Conservation (phyloP, 2,329 filamentous ascomycete genomes). For the Chrysoporthe puriensis region DNA sequence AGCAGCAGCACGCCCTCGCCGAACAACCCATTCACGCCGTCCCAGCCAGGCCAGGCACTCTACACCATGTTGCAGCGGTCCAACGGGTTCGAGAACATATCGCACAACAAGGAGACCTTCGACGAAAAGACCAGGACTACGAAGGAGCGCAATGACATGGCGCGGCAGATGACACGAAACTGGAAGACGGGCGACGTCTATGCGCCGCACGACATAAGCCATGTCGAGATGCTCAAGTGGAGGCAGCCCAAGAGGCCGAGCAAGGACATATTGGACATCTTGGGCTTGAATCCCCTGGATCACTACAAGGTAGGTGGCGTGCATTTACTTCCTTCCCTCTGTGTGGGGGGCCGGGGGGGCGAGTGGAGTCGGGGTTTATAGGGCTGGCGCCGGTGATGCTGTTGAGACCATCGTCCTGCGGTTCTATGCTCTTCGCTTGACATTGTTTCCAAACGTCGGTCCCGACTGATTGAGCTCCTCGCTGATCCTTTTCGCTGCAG, state of each 20-base stretch:
- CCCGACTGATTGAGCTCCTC: not conserved
- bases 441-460: not conserved
- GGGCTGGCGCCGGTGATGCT: not conserved
- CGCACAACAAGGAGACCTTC: conserved; percentile 37
- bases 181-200: conserved; percentile 86
- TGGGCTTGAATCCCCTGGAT: conserved; percentile 79
- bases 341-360: not conserved
- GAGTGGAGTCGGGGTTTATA: not conserved
- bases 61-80: conserved; percentile 2
- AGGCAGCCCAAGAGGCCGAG: conserved; percentile 57
- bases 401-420: not conserved
- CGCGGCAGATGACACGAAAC: conserved; percentile 67
- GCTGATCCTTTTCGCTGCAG: conserved; percentile 49
- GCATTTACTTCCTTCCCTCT: not conserved
- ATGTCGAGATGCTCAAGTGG: conserved; percentile 82
- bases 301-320: conserved; percentile 76
- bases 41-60: conserved; percentile 4
- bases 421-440: not conserved
- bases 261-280: conserved; percentile 75
- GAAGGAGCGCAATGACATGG: conserved; percentile 55
- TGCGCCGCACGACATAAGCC: conserved; percentile 82
- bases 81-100: conserved; percentile 20
- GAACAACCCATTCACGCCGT: not conserved
- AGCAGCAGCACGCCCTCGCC: conserved; percentile 3
- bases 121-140: conserved; percentile 45